phyloP scores from a whole-genome alignment of 176 grass and related monocot genomes.

The Carex littledalei region DNA sequence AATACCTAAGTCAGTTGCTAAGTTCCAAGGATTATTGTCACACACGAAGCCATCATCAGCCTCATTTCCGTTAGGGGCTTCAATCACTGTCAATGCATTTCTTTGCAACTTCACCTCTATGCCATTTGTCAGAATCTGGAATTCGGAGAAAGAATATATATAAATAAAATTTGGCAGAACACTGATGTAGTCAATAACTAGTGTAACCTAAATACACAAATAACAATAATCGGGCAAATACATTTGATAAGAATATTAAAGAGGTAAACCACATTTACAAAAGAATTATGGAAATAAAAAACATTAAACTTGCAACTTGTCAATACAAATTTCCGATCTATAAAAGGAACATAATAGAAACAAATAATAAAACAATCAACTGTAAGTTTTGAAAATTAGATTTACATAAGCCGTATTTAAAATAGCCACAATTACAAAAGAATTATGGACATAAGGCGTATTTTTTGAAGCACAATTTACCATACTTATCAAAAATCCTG shows the following conservation, averaged over 20 bases:
- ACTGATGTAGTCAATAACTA: background rate
- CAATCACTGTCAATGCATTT: slow-evolving; percentile 67
- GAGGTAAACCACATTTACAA: background rate
- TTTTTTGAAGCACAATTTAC: background rate
- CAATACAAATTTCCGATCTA: background rate
- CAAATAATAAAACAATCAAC: background rate
- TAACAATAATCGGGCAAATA: background rate
- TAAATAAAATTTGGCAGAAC: background rate
- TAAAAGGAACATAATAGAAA: background rate
- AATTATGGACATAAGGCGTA: background rate
- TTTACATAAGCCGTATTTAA: background rate
- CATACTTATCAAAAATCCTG: background rate
- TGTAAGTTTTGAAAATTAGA: background rate
- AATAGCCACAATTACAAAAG: no score
- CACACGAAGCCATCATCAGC: slow-evolving; percentile 40
- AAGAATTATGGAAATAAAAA: background rate
- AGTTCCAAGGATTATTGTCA: slow-evolving; percentile 58
- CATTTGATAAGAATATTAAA: background rate
- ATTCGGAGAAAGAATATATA: background rate
- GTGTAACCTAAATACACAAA: background rate
- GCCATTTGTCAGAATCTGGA: slow-evolving; percentile 20
- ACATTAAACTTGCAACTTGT: background rate
- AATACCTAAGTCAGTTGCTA: slow-evolving; percentile 19
- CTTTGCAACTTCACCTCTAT: slow-evolving; percentile 71
- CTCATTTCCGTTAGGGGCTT: slow-evolving; percentile 64